Conservation (phyloP, 2,329 filamentous ascomycete species). For the Cytospora piceicola region DNA sequence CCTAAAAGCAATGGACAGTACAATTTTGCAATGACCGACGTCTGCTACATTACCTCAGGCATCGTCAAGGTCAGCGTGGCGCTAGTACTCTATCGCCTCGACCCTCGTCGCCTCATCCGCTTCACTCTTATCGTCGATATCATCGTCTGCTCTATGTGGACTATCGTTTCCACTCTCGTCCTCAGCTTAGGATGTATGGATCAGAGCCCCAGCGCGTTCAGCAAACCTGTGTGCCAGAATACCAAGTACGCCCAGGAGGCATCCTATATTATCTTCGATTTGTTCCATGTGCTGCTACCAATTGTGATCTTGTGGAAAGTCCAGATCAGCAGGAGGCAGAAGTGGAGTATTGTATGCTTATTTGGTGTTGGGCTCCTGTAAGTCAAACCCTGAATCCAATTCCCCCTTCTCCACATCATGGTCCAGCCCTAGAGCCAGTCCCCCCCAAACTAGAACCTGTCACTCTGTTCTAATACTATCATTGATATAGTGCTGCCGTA, state of each 20-base stretch:
- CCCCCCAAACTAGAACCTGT: background rate
- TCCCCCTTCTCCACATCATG: too few relatives aligned
- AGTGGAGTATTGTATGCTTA: slow-evolving; percentile 23
- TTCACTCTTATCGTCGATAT: slow-evolving; percentile 25
- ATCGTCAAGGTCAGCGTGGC: slow-evolving; percentile 29
- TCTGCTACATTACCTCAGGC: slow-evolving; percentile 28
- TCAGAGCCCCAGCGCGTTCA: slow-evolving; percentile 3
- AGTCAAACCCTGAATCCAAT: background rate
- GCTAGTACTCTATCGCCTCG: slow-evolving; percentile 27
- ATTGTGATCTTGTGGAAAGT: slow-evolving; percentile 30
- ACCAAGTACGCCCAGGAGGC: slow-evolving; percentile 26
- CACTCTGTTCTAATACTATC: background rate
- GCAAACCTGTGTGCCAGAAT: slow-evolving; percentile 17
- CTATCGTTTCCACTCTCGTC: slow-evolving; percentile 19
- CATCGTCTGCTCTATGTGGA: slow-evolving; percentile 23
- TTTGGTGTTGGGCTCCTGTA: slow-evolving; percentile 29
- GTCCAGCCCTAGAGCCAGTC: too few relatives aligned
- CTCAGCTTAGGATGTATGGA: slow-evolving; percentile 23
- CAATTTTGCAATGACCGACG: slow-evolving; percentile 16
- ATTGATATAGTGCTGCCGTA: slow-evolving; percentile 14
- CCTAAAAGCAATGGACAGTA: slow-evolving; percentile 7
- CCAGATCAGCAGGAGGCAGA: slow-evolving; percentile 18
- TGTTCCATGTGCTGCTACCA: slow-evolving; percentile 24
- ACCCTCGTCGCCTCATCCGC: slow-evolving; percentile 16
- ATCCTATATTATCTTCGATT: slow-evolving; percentile 26